Evolutionary conservation across 305 asterid species (phyloP).

Genomic region (Plantago lanceolata): DNA sequence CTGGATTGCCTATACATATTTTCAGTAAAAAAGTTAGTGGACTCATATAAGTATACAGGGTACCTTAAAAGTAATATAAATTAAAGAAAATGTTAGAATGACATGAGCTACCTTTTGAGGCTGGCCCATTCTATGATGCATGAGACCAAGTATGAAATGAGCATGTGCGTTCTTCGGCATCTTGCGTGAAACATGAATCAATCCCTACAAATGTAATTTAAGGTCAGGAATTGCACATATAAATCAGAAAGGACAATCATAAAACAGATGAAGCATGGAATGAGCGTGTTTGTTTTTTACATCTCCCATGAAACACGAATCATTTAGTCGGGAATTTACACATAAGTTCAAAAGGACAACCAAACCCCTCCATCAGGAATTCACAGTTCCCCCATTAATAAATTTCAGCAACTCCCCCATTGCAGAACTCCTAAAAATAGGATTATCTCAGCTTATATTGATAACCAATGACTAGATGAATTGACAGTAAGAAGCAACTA

Average conservation of each 20-base stretch:
- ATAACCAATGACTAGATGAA: neutral
- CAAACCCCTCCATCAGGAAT: constrained; percentile 34
- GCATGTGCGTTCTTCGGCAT: constrained; percentile 96
- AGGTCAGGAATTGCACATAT: constrained; percentile 23
- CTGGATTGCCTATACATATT: constrained; percentile 58
- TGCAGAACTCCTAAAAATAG: too few species aligned
- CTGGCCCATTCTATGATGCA: constrained; percentile 97
- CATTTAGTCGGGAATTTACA: constrained; percentile 41
- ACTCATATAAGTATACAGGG: constrained; percentile 17
- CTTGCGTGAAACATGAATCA: constrained; percentile 90
- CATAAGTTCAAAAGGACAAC: constrained; percentile 24
- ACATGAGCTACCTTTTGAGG: constrained; percentile 75
- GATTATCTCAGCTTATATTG: neutral
- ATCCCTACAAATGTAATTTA: constrained; percentile 54
- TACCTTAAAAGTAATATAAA: too few species aligned
- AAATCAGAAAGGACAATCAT: constrained; percentile 37
- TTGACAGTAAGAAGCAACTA: neutral
- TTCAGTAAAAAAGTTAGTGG: constrained; percentile 19
- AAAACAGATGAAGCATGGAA: constrained; percentile 88
- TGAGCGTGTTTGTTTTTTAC: constrained; percentile 93
- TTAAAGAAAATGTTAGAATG: constrained; percentile 18
- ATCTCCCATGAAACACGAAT: constrained; percentile 91
- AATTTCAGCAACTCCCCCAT: neutral
- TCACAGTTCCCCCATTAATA: too few species aligned
- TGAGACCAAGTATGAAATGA: constrained; percentile 89